phyloP scores from a whole-genome alignment of 2,329 filamentous ascomycete species.

The Calonectria montana region DNA sequence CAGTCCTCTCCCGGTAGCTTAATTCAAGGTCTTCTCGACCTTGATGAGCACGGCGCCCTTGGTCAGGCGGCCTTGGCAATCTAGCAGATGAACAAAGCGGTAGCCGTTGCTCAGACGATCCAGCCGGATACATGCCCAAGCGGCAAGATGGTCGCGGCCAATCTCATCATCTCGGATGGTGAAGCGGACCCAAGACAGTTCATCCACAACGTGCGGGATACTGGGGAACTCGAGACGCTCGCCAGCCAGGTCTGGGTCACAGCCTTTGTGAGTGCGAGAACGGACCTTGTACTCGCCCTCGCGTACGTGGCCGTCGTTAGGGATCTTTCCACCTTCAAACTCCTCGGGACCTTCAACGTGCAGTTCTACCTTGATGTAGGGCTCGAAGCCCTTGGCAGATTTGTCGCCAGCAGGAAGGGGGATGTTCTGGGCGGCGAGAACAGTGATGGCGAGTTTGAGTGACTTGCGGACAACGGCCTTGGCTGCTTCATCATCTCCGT shows the following conservation, averaged over 20 bases:
- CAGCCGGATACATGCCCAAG: conserved; percentile 89
- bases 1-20: neutral
- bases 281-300: conserved; percentile 66
- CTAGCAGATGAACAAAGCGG: conserved; percentile 80
- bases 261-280: conserved; percentile 68
- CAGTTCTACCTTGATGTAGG: conserved; percentile 86
- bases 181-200: conserved; percentile 81
- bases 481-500: conserved; percentile 35
- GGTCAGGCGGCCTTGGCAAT: conserved; percentile 73
- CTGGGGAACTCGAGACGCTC: conserved; percentile 69
- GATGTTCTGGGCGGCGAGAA: conserved; percentile 82
- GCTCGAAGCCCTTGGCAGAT: conserved; percentile 70
- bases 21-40: conserved; percentile 69
- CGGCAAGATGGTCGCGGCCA: conserved; percentile 80
- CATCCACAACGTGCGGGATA: conserved; percentile 69
- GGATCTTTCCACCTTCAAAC: conserved; percentile 48
- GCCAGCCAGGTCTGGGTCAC: conserved; percentile 71
- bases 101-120: conserved; percentile 83
- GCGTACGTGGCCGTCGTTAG: conserved; percentile 54
- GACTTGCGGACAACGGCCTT: conserved; percentile 62
- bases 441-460: conserved; percentile 77
- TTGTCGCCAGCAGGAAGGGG: conserved; percentile 70
- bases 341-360: conserved; percentile 78
- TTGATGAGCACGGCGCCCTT: conserved; percentile 79
- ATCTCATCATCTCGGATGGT: conserved; percentile 90